phyloP scores from a whole-genome alignment of 495 filamentous ascomycete species.

The Penicillium maclennaniae region DNA sequence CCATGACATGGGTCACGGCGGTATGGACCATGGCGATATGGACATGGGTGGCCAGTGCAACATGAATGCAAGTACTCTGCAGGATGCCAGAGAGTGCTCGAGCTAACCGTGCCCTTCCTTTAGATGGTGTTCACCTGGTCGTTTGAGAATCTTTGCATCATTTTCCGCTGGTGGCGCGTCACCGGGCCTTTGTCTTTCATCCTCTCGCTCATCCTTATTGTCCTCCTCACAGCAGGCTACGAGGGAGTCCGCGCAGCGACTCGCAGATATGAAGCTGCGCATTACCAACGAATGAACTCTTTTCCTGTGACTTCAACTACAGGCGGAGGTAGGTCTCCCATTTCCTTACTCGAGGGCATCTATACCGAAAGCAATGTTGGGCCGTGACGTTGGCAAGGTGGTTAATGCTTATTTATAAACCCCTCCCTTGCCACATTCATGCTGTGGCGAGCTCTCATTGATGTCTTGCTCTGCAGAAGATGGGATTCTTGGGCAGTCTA shows the following conservation, averaged over 20 bases:
- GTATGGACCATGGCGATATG: slow-evolving; percentile 52
- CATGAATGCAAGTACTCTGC: slow-evolving; percentile 66
- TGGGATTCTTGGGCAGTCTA: slow-evolving; percentile 39
- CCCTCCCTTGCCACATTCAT: slow-evolving; percentile 4
- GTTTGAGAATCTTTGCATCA: slow-evolving; percentile 85
- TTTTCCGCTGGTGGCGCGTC: slow-evolving; percentile 90
- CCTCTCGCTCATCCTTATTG: slow-evolving; percentile 75
- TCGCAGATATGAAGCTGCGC: slow-evolving; percentile 68
- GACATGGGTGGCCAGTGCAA: slow-evolving; percentile 64
- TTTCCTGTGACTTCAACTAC: slow-evolving; percentile 37
- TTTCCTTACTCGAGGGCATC: neutral
- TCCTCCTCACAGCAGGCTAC: slow-evolving; percentile 82
- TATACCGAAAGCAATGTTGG: neutral
- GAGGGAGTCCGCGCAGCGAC: slow-evolving; percentile 76
- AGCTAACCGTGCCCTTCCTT: neutral
- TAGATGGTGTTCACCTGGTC: slow-evolving; percentile 99
- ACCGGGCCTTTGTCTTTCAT: slow-evolving; percentile 65
- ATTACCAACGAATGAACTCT: slow-evolving; percentile 43
- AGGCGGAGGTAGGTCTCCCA: slow-evolving; percentile 49
- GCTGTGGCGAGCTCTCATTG: slow-evolving; percentile 30
- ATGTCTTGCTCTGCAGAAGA: slow-evolving; percentile 41
- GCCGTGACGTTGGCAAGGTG: slow-evolving; percentile 6
- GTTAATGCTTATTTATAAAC: neutral
- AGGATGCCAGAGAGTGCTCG: neutral
- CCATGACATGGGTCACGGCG: slow-evolving; percentile 42